These are phyloP conservation scores for Tirmania nivea DNA, from an alignment of 495 filamentous ascomycete genomes.

Conservation along the genomic window DNA sequence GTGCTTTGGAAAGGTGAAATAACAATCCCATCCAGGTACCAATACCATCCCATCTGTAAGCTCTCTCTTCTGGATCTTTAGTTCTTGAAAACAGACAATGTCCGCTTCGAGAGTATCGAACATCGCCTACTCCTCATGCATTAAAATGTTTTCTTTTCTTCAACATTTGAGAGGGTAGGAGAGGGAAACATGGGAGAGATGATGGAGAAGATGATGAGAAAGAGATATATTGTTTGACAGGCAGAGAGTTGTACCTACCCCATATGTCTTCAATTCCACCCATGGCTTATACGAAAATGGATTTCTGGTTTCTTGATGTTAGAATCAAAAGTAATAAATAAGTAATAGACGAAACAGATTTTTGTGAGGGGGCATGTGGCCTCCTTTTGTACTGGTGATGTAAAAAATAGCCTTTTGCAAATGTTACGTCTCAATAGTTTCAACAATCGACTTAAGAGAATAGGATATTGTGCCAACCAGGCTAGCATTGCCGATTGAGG, in stretches of 20 bases:
- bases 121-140: constrained; percentile 29
- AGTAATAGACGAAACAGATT: not conserved
- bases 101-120: constrained; percentile 87
- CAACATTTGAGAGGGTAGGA: not conserved
- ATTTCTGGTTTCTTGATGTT: constrained; percentile 34
- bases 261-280: constrained; percentile 67
- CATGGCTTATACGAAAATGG: constrained; percentile 93
- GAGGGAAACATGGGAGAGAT: not conserved
- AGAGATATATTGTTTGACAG: not conserved
- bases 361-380: not conserved
- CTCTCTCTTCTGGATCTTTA: constrained; percentile 91
- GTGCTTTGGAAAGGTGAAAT: constrained; percentile 72
- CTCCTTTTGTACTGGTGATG: not conserved
- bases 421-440: not conserved
- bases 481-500: not conserved
- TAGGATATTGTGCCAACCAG: not conserved
- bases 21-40: constrained; percentile 90
- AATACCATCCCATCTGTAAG: constrained; percentile 89
- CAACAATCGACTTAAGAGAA: not conserved
- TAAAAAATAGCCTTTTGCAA: not conserved
- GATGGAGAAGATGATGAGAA: not conserved
- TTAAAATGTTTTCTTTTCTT: not conserved
- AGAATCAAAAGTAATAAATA: not conserved
- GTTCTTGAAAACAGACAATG: constrained; percentile 86
- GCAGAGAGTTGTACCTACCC: constrained; percentile 24